Evolutionary conservation across 2,329 filamentous ascomycete species (phyloP).

Genomic region (Alternaria dauci): DNA sequence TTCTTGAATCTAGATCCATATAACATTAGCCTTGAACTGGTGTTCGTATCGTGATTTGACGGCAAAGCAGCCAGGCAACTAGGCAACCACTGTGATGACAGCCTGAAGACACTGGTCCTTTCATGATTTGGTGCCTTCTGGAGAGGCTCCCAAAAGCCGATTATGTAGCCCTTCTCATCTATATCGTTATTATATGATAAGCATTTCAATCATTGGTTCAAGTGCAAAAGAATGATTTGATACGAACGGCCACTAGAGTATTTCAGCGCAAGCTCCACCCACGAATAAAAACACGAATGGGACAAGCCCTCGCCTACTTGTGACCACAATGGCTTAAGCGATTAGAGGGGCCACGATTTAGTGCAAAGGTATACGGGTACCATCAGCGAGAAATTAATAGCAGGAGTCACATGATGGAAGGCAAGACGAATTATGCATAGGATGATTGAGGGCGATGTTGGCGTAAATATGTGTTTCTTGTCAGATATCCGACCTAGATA

Average conservation of each 20-base stretch:
- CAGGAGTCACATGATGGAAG: not conserved
- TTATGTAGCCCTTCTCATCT: no score
- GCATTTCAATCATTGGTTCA: no score
- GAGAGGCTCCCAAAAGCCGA: not conserved
- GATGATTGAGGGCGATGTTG: not conserved
- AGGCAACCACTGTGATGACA: not conserved
- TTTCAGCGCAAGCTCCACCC: no score
- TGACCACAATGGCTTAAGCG: no score
- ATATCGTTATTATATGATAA: no score
- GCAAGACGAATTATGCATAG: not conserved
- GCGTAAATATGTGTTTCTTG: not conserved
- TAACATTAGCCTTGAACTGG: not conserved
- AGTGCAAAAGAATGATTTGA: no score
- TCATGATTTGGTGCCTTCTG: not conserved
- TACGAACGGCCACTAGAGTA: no score
- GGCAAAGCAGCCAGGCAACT: not conserved
- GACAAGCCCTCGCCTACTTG: no score
- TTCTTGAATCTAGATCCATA: not conserved
- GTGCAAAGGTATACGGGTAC: not conserved
- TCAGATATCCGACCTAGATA: constrained; percentile 1
- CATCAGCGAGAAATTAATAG: not conserved
- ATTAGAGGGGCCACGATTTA: no score
- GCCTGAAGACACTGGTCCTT: not conserved
- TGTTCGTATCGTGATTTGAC: constrained; percentile 18
- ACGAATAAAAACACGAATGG: no score